Evolutionary conservation across 164 flowering plant genomes (phyloP).

Genomic region (Macadamia integrifolia): DNA sequence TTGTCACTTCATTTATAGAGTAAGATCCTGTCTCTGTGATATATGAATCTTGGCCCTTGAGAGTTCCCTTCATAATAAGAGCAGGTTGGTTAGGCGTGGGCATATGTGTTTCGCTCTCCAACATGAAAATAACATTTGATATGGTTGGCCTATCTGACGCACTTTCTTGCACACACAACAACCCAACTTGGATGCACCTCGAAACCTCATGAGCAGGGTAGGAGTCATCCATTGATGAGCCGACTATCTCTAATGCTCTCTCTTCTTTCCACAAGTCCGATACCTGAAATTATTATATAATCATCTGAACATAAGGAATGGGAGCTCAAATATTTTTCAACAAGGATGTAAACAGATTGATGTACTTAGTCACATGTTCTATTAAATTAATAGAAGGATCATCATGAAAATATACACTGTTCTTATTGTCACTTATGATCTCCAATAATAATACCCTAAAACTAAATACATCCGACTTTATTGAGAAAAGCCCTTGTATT

Average conservation of each 20-base stretch:
- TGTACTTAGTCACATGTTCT: constrained; percentile 11
- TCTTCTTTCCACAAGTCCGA: constrained; percentile 17
- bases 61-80: neutral
- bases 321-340: neutral
- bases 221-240: neutral
- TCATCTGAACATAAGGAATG: neutral
- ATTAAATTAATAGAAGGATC: constrained; percentile 4
- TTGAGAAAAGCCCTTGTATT: constrained; percentile 12
- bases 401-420: neutral
- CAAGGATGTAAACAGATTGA: no score
- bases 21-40: neutral
- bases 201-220: neutral
- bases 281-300: constrained; percentile 4
- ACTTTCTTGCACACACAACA: constrained; percentile 11
- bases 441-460: neutral
- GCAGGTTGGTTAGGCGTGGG: constrained; percentile 4
- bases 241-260: constrained; percentile 3
- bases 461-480: neutral
- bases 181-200: constrained; percentile 12
- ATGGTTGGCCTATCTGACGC: constrained; percentile 13
- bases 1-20: constrained; percentile 4
- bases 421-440: constrained; percentile 2
- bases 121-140: neutral
- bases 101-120: neutral
- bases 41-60: neutral